A percentile compares a stretch with the other conserved stretches of the same genome.
These are phyloP conservation scores for Saprolegnia diclina DNA, from an alignment of 352 stramenopile species.

Conservation along the genomic window DNA sequence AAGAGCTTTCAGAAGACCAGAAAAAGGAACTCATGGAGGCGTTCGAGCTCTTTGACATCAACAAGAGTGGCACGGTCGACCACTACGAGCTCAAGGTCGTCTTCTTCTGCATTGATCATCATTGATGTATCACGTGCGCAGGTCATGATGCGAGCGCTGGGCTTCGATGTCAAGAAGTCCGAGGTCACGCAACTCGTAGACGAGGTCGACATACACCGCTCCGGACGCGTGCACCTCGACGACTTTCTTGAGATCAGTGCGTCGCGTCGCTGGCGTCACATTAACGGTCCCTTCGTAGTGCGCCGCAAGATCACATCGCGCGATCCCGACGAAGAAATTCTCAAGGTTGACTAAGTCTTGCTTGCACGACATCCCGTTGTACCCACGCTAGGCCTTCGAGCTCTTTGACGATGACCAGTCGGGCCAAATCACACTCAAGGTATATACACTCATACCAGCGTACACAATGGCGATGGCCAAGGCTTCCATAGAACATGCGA, in stretches of 20 bases:
- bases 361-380: too few relatives aligned
- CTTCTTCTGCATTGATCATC: neutral
- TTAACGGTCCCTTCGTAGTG: slow-evolving; percentile 37
- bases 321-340: slow-evolving; percentile 90
- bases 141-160: slow-evolving; percentile 88
- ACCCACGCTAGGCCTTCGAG: slow-evolving; percentile 60
- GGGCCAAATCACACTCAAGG: slow-evolving; percentile 81
- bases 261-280: neutral
- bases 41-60: slow-evolving; percentile 91
- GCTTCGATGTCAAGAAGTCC: slow-evolving; percentile 86
- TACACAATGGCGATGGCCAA: too few relatives aligned
- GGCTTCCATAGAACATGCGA: slow-evolving; percentile 81
- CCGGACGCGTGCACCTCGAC: slow-evolving; percentile 81
- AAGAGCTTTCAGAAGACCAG: slow-evolving; percentile 75
- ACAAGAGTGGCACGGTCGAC: slow-evolving; percentile 87
- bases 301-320: slow-evolving; percentile 70
- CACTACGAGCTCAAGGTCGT: slow-evolving; percentile 91
- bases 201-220: slow-evolving; percentile 81
- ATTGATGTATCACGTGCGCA: slow-evolving; percentile 20
- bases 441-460: slow-evolving; percentile 28
- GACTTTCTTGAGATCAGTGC: slow-evolving; percentile 90
- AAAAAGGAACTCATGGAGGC: slow-evolving; percentile 89
- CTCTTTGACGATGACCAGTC: slow-evolving; percentile 92
- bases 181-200: slow-evolving; percentile 87
- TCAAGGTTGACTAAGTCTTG: slow-evolving; percentile 38